Conservation (phyloP, 768 basidiomycete species). For the Lactarius pseudohatsudake region DNA sequence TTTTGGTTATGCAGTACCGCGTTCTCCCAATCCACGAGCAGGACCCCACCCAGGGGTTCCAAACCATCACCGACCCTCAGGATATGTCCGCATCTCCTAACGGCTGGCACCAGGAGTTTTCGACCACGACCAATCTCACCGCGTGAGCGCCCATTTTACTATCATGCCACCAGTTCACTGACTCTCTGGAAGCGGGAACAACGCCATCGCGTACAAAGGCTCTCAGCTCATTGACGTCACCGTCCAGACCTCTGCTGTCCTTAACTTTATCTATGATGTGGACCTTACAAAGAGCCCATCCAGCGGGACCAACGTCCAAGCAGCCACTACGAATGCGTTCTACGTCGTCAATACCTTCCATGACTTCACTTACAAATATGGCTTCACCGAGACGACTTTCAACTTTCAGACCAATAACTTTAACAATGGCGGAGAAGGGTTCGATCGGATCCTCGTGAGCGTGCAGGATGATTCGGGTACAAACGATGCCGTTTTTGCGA, state of each 20-base stretch:
- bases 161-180: not conserved
- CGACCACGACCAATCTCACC: conserved; percentile 38
- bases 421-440: conserved; percentile 32
- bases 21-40: conserved; percentile 48
- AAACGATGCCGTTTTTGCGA: conserved; percentile 47
- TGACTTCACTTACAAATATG: conserved; percentile 45
- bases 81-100: conserved; percentile 54
- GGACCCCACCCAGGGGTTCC: conserved; percentile 50
- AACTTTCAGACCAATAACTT: conserved; percentile 64
- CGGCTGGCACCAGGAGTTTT: conserved; percentile 52
- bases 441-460: conserved; percentile 50
- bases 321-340: conserved; percentile 56
- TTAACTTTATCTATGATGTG: conserved; percentile 43
- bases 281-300: conserved; percentile 40
- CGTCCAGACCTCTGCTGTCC: conserved; percentile 39
- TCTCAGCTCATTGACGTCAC: conserved; percentile 31
- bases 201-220: conserved; percentile 39
- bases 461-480: conserved; percentile 49
- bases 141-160: conserved; percentile 19
- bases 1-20: conserved; percentile 38
- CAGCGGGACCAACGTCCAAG: conserved; percentile 48
- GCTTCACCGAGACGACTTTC: conserved; percentile 58
- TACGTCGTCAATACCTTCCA: conserved; percentile 49
- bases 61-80: conserved; percentile 51
- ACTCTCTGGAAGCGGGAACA: conserved; percentile 37